phyloP scores from a whole-genome alignment of 1,139 yeast species.

The Debaryomyces psychrophilus region DNA sequence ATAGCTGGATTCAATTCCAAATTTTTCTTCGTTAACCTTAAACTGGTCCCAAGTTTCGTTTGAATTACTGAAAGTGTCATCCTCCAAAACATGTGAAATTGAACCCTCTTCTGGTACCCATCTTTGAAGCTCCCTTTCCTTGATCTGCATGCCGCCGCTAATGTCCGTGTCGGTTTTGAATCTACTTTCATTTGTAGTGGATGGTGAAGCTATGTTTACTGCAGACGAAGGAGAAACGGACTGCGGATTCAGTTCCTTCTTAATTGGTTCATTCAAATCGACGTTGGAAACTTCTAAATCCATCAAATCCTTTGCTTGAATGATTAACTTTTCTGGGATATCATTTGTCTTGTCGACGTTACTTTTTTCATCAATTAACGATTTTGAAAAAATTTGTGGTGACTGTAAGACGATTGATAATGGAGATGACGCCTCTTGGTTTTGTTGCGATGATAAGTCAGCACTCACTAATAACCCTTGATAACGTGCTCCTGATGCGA shows the following conservation, averaged over 20 bases:
- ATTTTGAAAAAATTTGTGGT: constrained; percentile 38
- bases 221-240: constrained; percentile 7
- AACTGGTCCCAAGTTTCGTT: constrained; percentile 82
- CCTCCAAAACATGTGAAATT: constrained; percentile 46
- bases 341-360: constrained; percentile 32
- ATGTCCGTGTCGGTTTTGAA: constrained; percentile 90
- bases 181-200: constrained; percentile 17
- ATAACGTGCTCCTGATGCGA: constrained; percentile 62
- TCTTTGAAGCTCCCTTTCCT: constrained; percentile 73
- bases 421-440: constrained; percentile 22
- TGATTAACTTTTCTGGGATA: constrained; percentile 50
- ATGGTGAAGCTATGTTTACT: constrained; percentile 9
- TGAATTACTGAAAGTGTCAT: constrained; percentile 29
- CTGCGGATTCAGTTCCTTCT: not conserved
- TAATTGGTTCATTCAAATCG: constrained; percentile 32
- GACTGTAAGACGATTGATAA: constrained; percentile 57
- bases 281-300: constrained; percentile 57
- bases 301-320: constrained; percentile 63
- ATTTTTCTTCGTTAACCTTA: constrained; percentile 82
- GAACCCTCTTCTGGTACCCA: constrained; percentile 78
- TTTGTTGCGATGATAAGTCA: constrained; percentile 22
- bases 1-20: constrained; percentile 84
- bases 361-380: constrained; percentile 38
- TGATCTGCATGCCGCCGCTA: constrained; percentile 48
- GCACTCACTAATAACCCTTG: constrained; percentile 57